phyloP scores from a whole-genome alignment of 1,284 basidiomycete genomes.

The Termitomyces sp. region DNA sequence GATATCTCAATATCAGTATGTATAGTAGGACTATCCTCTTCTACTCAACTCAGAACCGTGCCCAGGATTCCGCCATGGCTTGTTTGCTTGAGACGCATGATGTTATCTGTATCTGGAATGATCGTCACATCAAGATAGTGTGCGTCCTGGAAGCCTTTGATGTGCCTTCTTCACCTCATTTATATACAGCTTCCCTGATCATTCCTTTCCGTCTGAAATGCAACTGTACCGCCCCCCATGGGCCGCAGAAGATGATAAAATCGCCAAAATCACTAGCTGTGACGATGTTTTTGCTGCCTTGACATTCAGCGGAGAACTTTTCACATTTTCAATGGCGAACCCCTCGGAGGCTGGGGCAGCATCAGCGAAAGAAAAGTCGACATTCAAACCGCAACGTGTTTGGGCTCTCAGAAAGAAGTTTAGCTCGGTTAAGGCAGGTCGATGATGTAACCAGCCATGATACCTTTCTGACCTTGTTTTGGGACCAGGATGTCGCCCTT shows the following conservation, averaged over 20 bases:
- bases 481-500: slow-evolving; percentile 75
- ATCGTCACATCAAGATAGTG: slow-evolving; percentile 72
- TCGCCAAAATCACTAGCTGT: slow-evolving; percentile 78
- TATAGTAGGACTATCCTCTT: slow-evolving; percentile 11
- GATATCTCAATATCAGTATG: slow-evolving; percentile 69
- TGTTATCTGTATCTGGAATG: slow-evolving; percentile 81
- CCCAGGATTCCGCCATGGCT: slow-evolving; percentile 78
- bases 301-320: slow-evolving; percentile 87
- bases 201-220: slow-evolving; percentile 69
- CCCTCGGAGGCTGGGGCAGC: slow-evolving; percentile 25
- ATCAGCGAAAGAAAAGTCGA: slow-evolving; percentile 20
- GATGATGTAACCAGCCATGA: background rate
- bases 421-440: slow-evolving; percentile 70
- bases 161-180: slow-evolving; percentile 12
- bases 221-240: slow-evolving; percentile 78
- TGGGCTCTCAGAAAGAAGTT: slow-evolving; percentile 89
- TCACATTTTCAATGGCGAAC: slow-evolving; percentile 66
- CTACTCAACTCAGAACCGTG: slow-evolving; percentile 6
- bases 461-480: background rate
- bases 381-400: slow-evolving; percentile 81
- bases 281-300: slow-evolving; percentile 85
- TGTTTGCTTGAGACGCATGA: slow-evolving; percentile 74
- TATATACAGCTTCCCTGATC: slow-evolving; percentile 54
- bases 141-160: slow-evolving; percentile 26
- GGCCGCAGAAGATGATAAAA: slow-evolving; percentile 62